Evolutionary conservation across 1,139 yeast genomes (phyloP).

Genomic region (Sugiyamaella novakii): DNA sequence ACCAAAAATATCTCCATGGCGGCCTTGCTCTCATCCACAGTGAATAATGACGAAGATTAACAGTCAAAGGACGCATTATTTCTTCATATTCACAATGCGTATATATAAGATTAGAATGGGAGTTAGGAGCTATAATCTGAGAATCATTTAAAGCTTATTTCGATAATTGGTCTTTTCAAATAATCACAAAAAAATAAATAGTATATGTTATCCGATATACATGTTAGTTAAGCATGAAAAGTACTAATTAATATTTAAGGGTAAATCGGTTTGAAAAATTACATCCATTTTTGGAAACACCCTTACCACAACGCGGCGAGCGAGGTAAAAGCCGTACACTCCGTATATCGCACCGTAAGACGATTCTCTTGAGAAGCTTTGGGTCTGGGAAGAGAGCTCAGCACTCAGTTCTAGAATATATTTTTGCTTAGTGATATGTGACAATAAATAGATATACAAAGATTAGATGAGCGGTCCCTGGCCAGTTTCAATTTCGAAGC

Average conservation of each 20-base stretch:
- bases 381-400: no score
- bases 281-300: not conserved
- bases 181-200: no score
- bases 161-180: no score
- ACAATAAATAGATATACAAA: slow-evolving; percentile 8
- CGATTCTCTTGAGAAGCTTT: no score
- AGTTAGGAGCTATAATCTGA: not conserved
- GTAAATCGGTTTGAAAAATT: slow-evolving; percentile 8
- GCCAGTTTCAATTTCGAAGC: slow-evolving; percentile 50
- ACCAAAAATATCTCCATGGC: not conserved
- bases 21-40: slow-evolving; percentile 14
- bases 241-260: no score
- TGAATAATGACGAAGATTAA: slow-evolving; percentile 15
- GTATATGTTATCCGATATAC: no score
- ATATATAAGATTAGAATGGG: not conserved
- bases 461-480: slow-evolving; percentile 20
- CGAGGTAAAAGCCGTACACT: not conserved
- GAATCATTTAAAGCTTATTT: no score
- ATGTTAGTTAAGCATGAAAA: no score
- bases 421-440: no score
- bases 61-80: slow-evolving; percentile 13
- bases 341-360: no score
- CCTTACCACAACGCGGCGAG: not conserved
- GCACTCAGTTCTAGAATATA: no score
- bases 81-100: slow-evolving; percentile 10